phyloP scores from a whole-genome alignment of 805 yeast species.

The Candida silvicultrix region DNA sequence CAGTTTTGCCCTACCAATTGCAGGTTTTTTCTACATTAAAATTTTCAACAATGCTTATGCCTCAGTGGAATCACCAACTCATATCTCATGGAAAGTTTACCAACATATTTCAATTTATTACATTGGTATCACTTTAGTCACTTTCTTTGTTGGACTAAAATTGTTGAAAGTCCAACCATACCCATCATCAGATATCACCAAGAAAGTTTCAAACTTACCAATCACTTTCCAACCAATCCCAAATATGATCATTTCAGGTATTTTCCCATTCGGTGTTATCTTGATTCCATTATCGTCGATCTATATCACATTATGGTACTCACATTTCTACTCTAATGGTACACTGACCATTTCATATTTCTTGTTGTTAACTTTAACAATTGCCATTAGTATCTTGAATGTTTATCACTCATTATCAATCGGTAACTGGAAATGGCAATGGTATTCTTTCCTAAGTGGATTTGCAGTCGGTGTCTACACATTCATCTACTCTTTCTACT shows the following conservation, averaged over 20 bases:
- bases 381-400: slow-evolving; percentile 15
- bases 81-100: slow-evolving; percentile 4
- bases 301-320: slow-evolving; percentile 22
- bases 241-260: slow-evolving; percentile 21
- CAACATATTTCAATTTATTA: slow-evolving; percentile 5
- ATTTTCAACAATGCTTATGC: slow-evolving; percentile 13
- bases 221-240: slow-evolving; percentile 20
- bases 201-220: slow-evolving; percentile 18
- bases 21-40: slow-evolving; percentile 5
- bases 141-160: slow-evolving; percentile 10
- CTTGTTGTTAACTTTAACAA: slow-evolving; percentile 11
- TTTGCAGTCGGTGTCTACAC: slow-evolving; percentile 20
- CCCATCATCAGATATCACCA: slow-evolving; percentile 15
- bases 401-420: slow-evolving; percentile 17
- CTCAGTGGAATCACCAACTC: slow-evolving; percentile 19
- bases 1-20: slow-evolving; percentile 15
- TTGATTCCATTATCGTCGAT: slow-evolving; percentile 21
- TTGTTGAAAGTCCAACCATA: slow-evolving; percentile 5
- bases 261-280: slow-evolving; percentile 24
- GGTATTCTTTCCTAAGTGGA: slow-evolving; percentile 22
- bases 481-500: slow-evolving; percentile 19
- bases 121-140: slow-evolving; percentile 4
- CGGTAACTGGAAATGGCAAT: slow-evolving; percentile 27
- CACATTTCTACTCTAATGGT: slow-evolving; percentile 16
- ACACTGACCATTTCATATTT: slow-evolving; percentile 13